A percentile compares a stretch with the other conserved stretches of the same genome.
These are phyloP conservation scores for Aspergillus awamori DNA, from an alignment of 2,329 filamentous ascomycete genomes.

Conservation along the genomic window DNA sequence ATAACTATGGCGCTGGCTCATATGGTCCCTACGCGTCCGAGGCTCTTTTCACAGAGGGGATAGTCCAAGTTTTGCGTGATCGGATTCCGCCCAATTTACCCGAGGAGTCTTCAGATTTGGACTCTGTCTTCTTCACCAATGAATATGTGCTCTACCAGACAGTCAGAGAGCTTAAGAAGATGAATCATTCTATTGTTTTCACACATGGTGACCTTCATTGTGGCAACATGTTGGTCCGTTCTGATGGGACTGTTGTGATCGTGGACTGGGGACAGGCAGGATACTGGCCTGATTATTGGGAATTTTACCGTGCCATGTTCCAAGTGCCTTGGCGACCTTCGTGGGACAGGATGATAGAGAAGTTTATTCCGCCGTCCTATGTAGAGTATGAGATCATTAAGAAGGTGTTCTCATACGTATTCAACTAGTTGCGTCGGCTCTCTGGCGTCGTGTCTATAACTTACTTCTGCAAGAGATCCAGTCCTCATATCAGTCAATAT, in stretches of 20 bases:
- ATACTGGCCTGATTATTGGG: slow-evolving; percentile 31
- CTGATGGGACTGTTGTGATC: slow-evolving; percentile 26
- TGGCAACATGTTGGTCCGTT: slow-evolving; percentile 30
- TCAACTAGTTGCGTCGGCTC: neutral
- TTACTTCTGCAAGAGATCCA: too few relatives aligned
- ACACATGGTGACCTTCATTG: slow-evolving; percentile 24
- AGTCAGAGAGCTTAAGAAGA: slow-evolving; percentile 17
- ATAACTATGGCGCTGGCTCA: slow-evolving; percentile 3
- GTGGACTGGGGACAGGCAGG: slow-evolving; percentile 32
- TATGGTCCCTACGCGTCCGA: slow-evolving; percentile 21
- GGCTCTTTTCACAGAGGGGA: slow-evolving; percentile 19
- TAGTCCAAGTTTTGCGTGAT: slow-evolving; percentile 20
- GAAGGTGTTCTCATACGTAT: slow-evolving; percentile 14
- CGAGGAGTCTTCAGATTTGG: slow-evolving; percentile 10
- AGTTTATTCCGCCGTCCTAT: slow-evolving; percentile 26
- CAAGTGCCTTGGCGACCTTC: slow-evolving; percentile 12
- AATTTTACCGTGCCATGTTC: slow-evolving; percentile 23
- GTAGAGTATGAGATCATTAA: slow-evolving; percentile 20
- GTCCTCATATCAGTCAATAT: too few relatives aligned
- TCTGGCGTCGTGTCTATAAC: neutral
- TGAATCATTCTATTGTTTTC: slow-evolving; percentile 15
- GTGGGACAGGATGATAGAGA: slow-evolving; percentile 26
- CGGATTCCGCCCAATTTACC: slow-evolving; percentile 12
- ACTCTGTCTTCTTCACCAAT: slow-evolving; percentile 18
- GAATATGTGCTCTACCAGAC: slow-evolving; percentile 23